A percentile compares a stretch with the other conserved stretches of the same genome.
These are phyloP conservation scores for Fusarium longipes DNA, from an alignment of 2,329 filamentous ascomycete species.

Conservation along the genomic window DNA sequence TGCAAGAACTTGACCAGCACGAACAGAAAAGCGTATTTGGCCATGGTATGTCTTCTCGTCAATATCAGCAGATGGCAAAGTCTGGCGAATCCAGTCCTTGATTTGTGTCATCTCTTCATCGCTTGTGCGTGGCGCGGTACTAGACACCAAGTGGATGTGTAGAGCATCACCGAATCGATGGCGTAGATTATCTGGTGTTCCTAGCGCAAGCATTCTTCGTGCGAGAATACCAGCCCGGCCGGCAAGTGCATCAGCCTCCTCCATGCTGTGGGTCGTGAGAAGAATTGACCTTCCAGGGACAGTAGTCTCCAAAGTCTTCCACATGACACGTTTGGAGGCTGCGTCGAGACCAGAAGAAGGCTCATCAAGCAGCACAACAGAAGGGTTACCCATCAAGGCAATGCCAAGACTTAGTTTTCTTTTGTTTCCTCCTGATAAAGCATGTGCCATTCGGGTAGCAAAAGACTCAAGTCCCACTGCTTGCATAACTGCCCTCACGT, in stretches of 20 bases:
- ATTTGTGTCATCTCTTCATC: constrained; percentile 75
- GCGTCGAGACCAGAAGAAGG: constrained; percentile 91
- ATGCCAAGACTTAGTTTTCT: constrained; percentile 91
- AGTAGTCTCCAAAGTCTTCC: constrained; percentile 81
- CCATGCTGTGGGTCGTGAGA: constrained; percentile 94
- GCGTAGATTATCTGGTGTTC: constrained; percentile 78
- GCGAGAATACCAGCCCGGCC: constrained; percentile 88
- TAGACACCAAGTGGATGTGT: constrained; percentile 84
- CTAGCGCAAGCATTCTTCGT: constrained; percentile 84
- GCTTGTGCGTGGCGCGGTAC: constrained; percentile 77
- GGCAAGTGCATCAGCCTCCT: constrained; percentile 91
- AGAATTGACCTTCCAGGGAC: constrained; percentile 83
- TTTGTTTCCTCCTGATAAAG: constrained; percentile 91
- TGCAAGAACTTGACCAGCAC: constrained; percentile 58
- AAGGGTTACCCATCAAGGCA: constrained; percentile 91
- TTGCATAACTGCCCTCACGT: constrained; percentile 80
- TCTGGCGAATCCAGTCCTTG: constrained; percentile 70
- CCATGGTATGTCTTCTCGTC: constrained; percentile 84
- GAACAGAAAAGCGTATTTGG: constrained; percentile 85
- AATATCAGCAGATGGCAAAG: constrained; percentile 73
- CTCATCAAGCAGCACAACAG: constrained; percentile 88
- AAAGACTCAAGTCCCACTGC: constrained; percentile 83
- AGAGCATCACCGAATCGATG: constrained; percentile 80
- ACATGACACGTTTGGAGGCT: constrained; percentile 91
- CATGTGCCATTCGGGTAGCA: constrained; percentile 77